phyloP scores from a whole-genome alignment of 441 rosid genomes.

The Pelargonium fulgidum region DNA sequence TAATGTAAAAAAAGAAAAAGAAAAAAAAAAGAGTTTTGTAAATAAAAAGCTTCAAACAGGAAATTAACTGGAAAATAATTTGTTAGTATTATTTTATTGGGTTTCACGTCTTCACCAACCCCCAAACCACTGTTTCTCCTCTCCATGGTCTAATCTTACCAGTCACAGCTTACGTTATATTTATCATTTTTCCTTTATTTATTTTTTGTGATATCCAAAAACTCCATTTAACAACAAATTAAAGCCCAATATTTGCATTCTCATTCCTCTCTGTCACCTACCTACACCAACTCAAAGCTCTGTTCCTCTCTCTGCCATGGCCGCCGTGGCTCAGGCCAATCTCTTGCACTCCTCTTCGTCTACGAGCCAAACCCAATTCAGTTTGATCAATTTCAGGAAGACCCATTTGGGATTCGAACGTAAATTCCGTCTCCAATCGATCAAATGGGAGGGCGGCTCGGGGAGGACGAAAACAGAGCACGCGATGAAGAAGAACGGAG shows the following conservation, averaged over 20 bases:
- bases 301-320: constrained; percentile 28
- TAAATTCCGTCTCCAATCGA: background rate
- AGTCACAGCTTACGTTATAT: background rate
- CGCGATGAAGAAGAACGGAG: constrained; percentile 12
- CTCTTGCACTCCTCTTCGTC: constrained; percentile 23
- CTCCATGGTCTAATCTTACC: background rate
- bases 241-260: background rate
- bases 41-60: no score
- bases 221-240: no score
- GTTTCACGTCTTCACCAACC: background rate
- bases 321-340: constrained; percentile 18
- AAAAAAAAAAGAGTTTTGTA: no score
- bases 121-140: background rate
- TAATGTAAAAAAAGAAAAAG: no score
- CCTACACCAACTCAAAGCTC: background rate
- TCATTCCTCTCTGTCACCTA: background rate
- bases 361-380: constrained; percentile 13
- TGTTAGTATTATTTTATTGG: no score
- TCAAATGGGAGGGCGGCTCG: constrained; percentile 18
- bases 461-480: constrained; percentile 4
- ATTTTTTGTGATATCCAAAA: background rate
- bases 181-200: background rate
- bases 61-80: no score
- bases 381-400: constrained; percentile 20
- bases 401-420: constrained; percentile 28